Evolutionary conservation across 2,329 filamentous ascomycete species (phyloP).

Genomic region (Trichoderma arundinaceum): DNA sequence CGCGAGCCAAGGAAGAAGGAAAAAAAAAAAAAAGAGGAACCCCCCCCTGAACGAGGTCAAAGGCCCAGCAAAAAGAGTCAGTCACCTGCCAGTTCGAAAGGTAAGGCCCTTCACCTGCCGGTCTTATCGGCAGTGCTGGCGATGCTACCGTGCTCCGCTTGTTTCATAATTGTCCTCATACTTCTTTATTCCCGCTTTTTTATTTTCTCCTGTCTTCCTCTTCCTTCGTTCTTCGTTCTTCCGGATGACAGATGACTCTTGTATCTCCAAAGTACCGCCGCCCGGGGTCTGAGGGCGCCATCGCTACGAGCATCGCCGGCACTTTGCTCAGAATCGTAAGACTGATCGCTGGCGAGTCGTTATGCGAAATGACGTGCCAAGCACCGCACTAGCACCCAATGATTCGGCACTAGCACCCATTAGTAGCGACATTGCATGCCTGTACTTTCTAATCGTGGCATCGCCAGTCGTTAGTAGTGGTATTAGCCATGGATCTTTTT

Average conservation of each 20-base stretch:
- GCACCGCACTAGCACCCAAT: slow-evolving; percentile 5
- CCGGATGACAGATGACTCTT: no score
- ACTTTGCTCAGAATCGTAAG: slow-evolving; percentile 21
- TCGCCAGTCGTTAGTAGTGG: no score
- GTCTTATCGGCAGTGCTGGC: no score
- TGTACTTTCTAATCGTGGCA: no score
- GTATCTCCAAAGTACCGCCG: neutral
- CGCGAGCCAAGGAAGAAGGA: neutral
- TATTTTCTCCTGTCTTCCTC: neutral
- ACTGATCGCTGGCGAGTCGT: neutral
- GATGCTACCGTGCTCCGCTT: neutral
- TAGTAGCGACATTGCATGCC: neutral
- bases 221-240: neutral
- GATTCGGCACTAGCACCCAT: slow-evolving; percentile 5
- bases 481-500: no score
- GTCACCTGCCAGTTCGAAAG: no score
- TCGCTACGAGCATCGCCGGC: neutral
- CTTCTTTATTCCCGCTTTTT: neutral
- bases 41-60: neutral
- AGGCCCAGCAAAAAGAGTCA: no score
- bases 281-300: no score
- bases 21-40: slow-evolving; percentile 9
- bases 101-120: no score
- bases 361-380: slow-evolving; percentile 25
- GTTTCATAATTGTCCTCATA: slow-evolving; percentile 2